Evolutionary conservation across 176 grass and related monocot species (phyloP).

Genomic region (Eragrostis nindensis): DNA sequence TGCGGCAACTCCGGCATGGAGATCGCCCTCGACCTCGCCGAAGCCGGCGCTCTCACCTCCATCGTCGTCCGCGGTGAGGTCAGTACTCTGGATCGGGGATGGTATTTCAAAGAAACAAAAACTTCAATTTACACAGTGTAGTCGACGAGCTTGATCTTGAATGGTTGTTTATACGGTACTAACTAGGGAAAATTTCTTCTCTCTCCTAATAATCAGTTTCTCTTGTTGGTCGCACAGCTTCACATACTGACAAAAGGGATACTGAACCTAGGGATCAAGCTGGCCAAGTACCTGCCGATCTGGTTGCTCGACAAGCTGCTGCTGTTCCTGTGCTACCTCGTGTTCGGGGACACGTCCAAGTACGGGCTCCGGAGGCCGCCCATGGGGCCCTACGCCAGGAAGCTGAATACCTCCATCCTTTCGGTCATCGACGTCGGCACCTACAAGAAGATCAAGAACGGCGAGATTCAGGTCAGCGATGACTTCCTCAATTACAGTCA

Average conservation of each 20-base stretch:
- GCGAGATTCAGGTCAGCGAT: constrained; percentile 67
- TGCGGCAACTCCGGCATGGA: constrained; percentile 90
- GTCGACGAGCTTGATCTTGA: too few species aligned
- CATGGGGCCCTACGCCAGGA: constrained; percentile 44
- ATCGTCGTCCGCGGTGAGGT: constrained; percentile 66
- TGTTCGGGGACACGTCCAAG: constrained; percentile 54
- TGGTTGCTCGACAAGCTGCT: constrained; percentile 44
- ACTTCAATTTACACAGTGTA: too few species aligned
- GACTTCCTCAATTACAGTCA: too few species aligned
- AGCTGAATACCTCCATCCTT: neutral
- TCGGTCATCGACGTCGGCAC: constrained; percentile 65
- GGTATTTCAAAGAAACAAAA: too few species aligned
- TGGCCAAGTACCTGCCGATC: constrained; percentile 33
- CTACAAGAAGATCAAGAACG: constrained; percentile 48
- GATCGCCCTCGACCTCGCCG: constrained; percentile 68
- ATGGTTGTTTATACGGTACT: too few species aligned
- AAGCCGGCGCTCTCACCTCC: constrained; percentile 50
- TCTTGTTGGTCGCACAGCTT: constrained; percentile 47
- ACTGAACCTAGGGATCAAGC: constrained; percentile 25
- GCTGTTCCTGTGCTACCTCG: constrained; percentile 42
- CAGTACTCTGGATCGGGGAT: neutral
- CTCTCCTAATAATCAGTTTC: too few species aligned
- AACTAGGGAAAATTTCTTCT: neutral
- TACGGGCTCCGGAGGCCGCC: constrained; percentile 49
- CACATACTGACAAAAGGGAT: constrained; percentile 59